phyloP scores from a whole-genome alignment of 2,329 filamentous ascomycete genomes.

The Pyrenochaeta sp. region DNA sequence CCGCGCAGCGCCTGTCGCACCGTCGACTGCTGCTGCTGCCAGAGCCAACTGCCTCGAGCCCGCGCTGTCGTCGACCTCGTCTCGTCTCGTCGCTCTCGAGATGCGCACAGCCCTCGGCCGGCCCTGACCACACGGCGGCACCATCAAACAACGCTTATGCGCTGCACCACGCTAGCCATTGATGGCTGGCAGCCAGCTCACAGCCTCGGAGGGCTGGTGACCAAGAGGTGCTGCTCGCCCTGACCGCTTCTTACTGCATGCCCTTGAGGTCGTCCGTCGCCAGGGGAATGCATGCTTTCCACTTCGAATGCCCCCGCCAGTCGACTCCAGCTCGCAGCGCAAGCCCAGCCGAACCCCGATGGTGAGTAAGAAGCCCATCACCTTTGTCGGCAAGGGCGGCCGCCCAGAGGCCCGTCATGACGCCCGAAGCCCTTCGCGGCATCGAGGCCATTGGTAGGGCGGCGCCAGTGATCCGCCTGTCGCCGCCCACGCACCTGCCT shows the following conservation, averaged over 20 bases:
- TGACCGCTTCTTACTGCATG: constrained; percentile 34
- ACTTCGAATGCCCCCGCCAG: constrained; percentile 14
- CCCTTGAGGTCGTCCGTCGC: constrained; percentile 23
- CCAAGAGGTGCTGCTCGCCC: constrained; percentile 22
- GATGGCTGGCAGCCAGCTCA: constrained; percentile 31
- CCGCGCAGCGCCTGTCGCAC: constrained; percentile 1
- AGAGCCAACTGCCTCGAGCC: constrained; percentile 3
- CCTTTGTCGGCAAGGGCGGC: constrained; percentile 32
- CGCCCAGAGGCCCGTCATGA: constrained; percentile 16
- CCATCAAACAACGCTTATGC: constrained; percentile 36
- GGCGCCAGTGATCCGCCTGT: constrained; percentile 10
- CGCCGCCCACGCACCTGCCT: constrained; percentile 15
- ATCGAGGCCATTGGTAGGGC: constrained; percentile 14
- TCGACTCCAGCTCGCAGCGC: constrained; percentile 17
- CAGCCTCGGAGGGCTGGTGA: constrained; percentile 32
- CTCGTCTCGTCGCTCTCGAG: not conserved
- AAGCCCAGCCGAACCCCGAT: constrained; percentile 14
- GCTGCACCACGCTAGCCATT: constrained; percentile 29
- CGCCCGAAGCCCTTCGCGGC: constrained; percentile 5
- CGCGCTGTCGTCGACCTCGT: too few relatives aligned
- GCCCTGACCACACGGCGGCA: constrained; percentile 22
- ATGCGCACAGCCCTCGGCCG: constrained; percentile 5
- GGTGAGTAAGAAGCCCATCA: constrained; percentile 10
- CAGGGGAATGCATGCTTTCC: constrained; percentile 32
- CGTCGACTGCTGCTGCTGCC: constrained; percentile 2